Conservation (phyloP, 441 rosid genomes). For the Adansonia rubrostipa region DNA sequence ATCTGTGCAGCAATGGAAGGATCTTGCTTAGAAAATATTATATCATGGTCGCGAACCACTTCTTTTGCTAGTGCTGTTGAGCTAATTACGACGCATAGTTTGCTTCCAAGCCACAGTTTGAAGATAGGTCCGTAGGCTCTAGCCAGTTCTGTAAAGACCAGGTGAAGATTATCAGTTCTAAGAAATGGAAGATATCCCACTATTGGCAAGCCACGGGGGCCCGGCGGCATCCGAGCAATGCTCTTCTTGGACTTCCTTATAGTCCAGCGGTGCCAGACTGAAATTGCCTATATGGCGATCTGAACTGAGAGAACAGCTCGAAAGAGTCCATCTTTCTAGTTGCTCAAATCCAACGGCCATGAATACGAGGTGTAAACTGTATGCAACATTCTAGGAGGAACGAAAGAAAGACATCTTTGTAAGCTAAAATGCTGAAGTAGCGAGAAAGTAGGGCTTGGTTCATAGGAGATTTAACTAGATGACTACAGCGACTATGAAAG, state of each 20-base stretch:
- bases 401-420: background rate
- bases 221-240: conserved; percentile 50
- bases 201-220: conserved; percentile 62
- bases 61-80: conserved; percentile 54
- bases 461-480: background rate
- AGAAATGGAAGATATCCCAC: conserved; percentile 75
- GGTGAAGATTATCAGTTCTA: conserved; percentile 44
- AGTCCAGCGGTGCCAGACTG: conserved; percentile 10
- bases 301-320: background rate
- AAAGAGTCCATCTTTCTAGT: background rate
- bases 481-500: background rate
- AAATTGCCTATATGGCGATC: background rate
- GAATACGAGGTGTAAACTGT: background rate
- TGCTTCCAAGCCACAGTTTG: conserved; percentile 57
- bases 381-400: background rate
- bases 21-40: conserved; percentile 51
- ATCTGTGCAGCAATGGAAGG: conserved; percentile 41
- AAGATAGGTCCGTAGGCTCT: conserved; percentile 54
- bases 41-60: conserved; percentile 57
- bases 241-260: background rate
- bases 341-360: background rate
- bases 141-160: conserved; percentile 43
- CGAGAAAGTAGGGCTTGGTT: background rate
- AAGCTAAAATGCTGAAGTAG: background rate
- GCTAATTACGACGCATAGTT: conserved; percentile 49